phyloP scores from a whole-genome alignment of 768 basidiomycete genomes.

The Gyrodon lividus region DNA sequence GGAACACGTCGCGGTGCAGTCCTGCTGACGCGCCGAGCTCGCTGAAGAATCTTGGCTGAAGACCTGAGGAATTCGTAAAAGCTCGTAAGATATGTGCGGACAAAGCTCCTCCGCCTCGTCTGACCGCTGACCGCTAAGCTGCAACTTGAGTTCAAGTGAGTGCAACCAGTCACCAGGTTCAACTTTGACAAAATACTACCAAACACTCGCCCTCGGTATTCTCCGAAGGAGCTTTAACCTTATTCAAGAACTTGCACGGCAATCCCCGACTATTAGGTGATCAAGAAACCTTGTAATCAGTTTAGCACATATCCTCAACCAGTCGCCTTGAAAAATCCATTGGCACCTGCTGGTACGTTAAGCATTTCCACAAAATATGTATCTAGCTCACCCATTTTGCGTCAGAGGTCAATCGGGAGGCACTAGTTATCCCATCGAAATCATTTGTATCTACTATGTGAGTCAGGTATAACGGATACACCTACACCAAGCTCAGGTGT shows the following conservation, averaged over 20 bases:
- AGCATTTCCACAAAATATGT: background rate
- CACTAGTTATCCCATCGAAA: constrained; percentile 43
- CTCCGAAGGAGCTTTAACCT: constrained; percentile 28
- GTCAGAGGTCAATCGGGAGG: constrained; percentile 93
- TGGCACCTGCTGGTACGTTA: constrained; percentile 71
- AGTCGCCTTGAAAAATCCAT: constrained; percentile 93
- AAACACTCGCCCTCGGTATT: constrained; percentile 11
- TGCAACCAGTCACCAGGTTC: too few species aligned
- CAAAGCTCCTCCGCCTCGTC: too few species aligned
- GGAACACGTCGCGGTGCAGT: constrained; percentile 2
- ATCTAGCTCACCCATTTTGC: constrained; percentile 9
- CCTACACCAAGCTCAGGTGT: background rate
- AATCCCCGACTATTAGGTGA: constrained; percentile 11
- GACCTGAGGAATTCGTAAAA: too few species aligned
- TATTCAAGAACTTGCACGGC: constrained; percentile 29
- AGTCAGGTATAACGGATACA: constrained; percentile 7
- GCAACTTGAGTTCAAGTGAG: too few species aligned
- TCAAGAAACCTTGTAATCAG: constrained; percentile 26
- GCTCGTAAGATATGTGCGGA: too few species aligned
- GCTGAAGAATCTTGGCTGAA: background rate
- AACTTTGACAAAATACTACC: constrained; percentile 1
- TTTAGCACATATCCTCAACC: constrained; percentile 23
- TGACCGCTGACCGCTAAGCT: too few species aligned
- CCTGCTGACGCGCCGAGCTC: constrained; percentile 2
- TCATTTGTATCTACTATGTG: constrained; percentile 25